Evolutionary conservation across 208 protist species (phyloP).

Genomic region (Entamoeba histolytica): DNA sequence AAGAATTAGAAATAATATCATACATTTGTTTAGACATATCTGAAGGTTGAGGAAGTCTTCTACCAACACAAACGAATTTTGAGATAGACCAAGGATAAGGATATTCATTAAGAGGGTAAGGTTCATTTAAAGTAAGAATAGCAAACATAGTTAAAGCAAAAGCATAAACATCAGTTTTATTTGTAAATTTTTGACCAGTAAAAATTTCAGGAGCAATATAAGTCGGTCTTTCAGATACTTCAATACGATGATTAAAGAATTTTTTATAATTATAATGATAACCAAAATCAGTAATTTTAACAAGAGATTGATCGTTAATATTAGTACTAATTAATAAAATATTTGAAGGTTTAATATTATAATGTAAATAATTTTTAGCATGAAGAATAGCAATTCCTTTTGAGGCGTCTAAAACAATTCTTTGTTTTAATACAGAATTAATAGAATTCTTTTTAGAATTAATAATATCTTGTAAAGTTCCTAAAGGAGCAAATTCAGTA

Average conservation of each 20-base stretch:
- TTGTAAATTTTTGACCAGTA: neutral
- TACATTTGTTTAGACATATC: neutral
- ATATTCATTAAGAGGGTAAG: neutral
- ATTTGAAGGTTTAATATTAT: neutral
- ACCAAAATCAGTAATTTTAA: neutral
- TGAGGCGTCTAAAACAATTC: neutral
- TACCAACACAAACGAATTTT: neutral
- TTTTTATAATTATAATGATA: neutral
- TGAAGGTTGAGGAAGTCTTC: neutral
- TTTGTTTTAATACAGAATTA: neutral
- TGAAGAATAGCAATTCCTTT: neutral
- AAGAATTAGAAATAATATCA: neutral
- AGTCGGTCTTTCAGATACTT: neutral
- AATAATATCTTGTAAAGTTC: neutral
- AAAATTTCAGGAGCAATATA: neutral
- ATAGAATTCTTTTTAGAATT: neutral
- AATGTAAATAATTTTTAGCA: neutral
- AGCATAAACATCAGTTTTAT: neutral
- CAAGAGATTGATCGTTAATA: neutral
- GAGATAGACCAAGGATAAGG: neutral
- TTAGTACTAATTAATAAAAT: neutral
- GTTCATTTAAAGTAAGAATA: neutral
- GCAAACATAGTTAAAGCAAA: neutral
- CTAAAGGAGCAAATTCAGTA: neutral
- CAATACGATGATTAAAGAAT: neutral